phyloP scores from a whole-genome alignment of 1,284 basidiomycete species.

The Ganoderma sp. region DNA sequence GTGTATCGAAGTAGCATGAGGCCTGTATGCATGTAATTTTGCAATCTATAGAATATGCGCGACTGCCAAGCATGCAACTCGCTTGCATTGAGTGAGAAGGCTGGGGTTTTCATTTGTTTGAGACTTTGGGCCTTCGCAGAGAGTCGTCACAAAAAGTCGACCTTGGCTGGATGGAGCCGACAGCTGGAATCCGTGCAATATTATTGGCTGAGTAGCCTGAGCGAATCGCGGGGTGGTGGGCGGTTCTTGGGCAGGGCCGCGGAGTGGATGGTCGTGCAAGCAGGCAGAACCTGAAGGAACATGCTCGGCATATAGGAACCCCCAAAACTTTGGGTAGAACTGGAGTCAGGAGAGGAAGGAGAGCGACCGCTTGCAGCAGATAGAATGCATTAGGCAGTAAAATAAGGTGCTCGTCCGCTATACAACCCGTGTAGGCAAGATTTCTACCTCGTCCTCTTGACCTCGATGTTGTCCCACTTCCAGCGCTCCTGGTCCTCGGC shows the following conservation, averaged over 20 bases:
- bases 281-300: not conserved
- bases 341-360: not conserved
- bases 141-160: not conserved
- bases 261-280: not conserved
- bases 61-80: not conserved
- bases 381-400: conserved; percentile 26
- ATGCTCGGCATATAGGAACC: not conserved
- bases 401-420: conserved; percentile 16
- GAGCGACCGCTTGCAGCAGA: not conserved
- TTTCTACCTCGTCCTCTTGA: conserved; percentile 62
- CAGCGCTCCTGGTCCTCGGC: conserved; percentile 83
- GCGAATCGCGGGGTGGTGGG: not conserved
- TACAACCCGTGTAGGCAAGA: conserved; percentile 9
- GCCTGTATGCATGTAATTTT: conserved; percentile 27
- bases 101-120: not conserved
- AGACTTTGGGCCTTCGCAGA: not conserved
- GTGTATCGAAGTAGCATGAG: conserved; percentile 25
- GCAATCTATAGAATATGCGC: conserved; percentile 19
- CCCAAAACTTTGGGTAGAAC: not conserved
- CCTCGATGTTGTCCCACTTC: conserved; percentile 82
- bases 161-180: not conserved
- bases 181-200: not conserved
- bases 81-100: not conserved
- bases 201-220: not conserved
- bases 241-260: not conserved